Base-by-base conservation (phyloP, 441 rosid species). In the Syzygium syzygioides region DNA sequence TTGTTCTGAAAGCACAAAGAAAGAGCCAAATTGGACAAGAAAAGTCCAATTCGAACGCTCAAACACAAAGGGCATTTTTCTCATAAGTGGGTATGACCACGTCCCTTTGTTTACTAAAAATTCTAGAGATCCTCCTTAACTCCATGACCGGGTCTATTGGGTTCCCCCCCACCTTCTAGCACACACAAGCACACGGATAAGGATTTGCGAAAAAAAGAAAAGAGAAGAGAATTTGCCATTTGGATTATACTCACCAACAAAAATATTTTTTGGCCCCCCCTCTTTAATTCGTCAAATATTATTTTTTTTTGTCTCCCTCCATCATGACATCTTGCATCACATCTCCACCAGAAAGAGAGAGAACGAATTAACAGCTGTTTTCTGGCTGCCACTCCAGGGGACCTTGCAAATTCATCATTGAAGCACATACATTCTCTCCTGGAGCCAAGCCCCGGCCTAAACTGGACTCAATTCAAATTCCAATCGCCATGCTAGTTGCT, bases 71-170 rank as follows among this genome's bases (percentile, higher is more conserved):
- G 55, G 60, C 14, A 45, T 37, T 79, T 15, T 25, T 57, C 8
- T 57, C 8, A 85, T 18, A 15, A 86, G 79, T 87, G 86, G 83
- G 57, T 5, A 37, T 28, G 10, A 37, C n/a, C 87, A 60, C 86
- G 85, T 54, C 41, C 48, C 30, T 32, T 79, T 52, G 45, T 79
- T 88, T 90, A 68, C 95, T 90, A 93, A 94, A 93, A 90, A 86
- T 91, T 89, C 87, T 90, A 90, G 93, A 91, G 95, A 95, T 92
- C 91, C 92, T 90, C 86, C 66, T 92, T 92, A 25, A 45, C 54
- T 80, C 86, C 4, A 86, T 59, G 96, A 92, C 93, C 95, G 93
- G 60, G 92, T 95, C 95, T 91, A 60, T 48, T 88, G 95, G 91
- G 54, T 28, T 89, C 56, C 83, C 80, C 87, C 52, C 13, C 90